Percentiles rank a stretch among this genome's conserved stretches.
Evolutionary conservation across 192 early-diverging fungal species (phyloP).

Genomic region (Glomus cerebriforme): DNA sequence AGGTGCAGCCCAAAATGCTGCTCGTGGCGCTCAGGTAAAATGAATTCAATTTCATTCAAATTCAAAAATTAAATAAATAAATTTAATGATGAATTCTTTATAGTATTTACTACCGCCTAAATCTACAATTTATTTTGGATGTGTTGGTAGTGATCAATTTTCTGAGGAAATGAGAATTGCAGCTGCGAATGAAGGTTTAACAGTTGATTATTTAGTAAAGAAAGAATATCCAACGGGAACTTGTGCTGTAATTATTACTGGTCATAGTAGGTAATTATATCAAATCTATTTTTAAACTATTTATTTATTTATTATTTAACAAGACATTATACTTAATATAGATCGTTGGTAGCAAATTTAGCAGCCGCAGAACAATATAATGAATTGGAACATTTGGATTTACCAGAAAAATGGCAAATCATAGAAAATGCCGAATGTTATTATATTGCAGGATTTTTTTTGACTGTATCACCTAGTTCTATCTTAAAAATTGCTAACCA

Average conservation of each 20-base stretch:
- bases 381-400: slow-evolving; percentile 49
- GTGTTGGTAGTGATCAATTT: slow-evolving; percentile 85
- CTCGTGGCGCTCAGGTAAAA: slow-evolving; percentile 74
- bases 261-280: slow-evolving; percentile 59
- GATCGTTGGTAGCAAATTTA: slow-evolving; percentile 92
- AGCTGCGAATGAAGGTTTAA: slow-evolving; percentile 81
- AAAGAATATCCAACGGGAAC: slow-evolving; percentile 84
- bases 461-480: slow-evolving; percentile 86
- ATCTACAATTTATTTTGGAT: slow-evolving; percentile 91
- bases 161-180: slow-evolving; percentile 72
- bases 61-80: neutral
- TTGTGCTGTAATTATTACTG: slow-evolving; percentile 95
- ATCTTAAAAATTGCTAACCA: slow-evolving; percentile 88
- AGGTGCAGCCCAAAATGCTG: slow-evolving; percentile 95
- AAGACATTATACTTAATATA: slow-evolving; percentile 12
- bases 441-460: slow-evolving; percentile 95
- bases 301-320: slow-evolving; percentile 19
- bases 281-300: neutral
- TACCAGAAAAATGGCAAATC: slow-evolving; percentile 82
- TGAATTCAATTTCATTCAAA: neutral
- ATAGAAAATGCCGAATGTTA: slow-evolving; percentile 87
- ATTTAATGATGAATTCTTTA: neutral
- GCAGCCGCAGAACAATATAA: slow-evolving; percentile 91
- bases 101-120: slow-evolving; percentile 82
- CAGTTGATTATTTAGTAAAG: slow-evolving; percentile 86